Base-by-base conservation (phyloP, 1,284 basidiomycete genomes). In the Rhodotorula sp. region DNA sequence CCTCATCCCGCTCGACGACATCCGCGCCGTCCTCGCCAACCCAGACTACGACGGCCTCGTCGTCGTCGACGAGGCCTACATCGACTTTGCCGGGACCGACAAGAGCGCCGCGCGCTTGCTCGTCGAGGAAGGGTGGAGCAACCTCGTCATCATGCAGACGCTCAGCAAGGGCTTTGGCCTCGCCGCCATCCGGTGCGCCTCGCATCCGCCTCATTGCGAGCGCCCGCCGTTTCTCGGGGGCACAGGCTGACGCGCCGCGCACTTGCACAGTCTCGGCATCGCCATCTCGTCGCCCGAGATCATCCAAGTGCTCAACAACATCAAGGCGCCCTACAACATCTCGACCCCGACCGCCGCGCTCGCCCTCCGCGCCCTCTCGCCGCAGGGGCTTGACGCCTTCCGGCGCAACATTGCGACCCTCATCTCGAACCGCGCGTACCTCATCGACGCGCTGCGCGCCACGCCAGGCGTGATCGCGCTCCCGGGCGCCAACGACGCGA, bases 241-340 rank as follows among this genome's bases (percentile, higher is more conserved):
- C 19, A 34, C 21, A 19, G 23, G 14, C 45, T 63, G 50, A 54
- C 46, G 0, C 19, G 7, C 27, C 42, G 42, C 34, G 42, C 9
- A 25, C 21, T 9, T 27, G 21, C n/a, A 9, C 75, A 94, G 93
- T 59, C 84, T 99, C 42, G 96, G 97, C 4, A 88, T 96, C 69
- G 93, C 93, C 0, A 85, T 97, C 72, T 92, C 93, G 4, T 90
- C 95, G 75, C 93, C 93, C 0, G 88, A 91, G 0, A 84, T 98
- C 25, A 90, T 97, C 61, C 95, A 96, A 80, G 87, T 98, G 77
- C 87, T 99, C 72, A 89, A 89, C 78, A 99, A 98, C 82, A 92
- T 96, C 64, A 99, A 99, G 82, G 97, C 96, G 0, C 96, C 96
- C 0, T 99, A 99, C 85, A 97, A 97, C 82, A 90, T 99, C 77